phyloP scores from a whole-genome alignment of 2,329 filamentous ascomycete genomes.

The Colletotrichum endophyticum region DNA sequence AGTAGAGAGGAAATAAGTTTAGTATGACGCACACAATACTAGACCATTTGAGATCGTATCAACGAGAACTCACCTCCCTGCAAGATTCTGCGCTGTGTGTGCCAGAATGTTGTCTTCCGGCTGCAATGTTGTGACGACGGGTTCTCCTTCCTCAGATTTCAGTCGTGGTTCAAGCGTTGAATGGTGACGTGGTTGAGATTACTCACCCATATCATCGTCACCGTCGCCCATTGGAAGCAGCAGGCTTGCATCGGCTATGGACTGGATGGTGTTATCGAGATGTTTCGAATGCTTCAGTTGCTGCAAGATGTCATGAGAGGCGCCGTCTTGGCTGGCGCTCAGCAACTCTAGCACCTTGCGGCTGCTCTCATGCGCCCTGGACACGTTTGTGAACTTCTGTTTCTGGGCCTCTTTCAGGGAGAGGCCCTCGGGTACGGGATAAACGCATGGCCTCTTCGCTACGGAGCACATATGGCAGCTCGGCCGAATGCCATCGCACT shows the following conservation, averaged over 20 bases:
- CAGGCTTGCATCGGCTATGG: background rate
- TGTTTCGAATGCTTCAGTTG: background rate
- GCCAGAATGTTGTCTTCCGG: too few species aligned
- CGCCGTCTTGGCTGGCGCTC: background rate
- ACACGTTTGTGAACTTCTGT: background rate
- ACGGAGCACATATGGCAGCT: background rate
- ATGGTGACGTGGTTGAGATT: fast-evolving
- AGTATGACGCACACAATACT: background rate
- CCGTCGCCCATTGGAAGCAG: background rate
- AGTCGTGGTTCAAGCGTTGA: too few species aligned
- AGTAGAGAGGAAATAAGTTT: background rate
- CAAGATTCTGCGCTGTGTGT: too few species aligned
- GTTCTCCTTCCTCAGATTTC: too few species aligned
- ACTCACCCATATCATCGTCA: background rate
- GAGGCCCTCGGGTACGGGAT: slow-evolving; percentile 6
- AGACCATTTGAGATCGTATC: too few species aligned
- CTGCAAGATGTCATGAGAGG: background rate
- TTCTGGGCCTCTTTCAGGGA: background rate
- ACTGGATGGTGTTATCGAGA: background rate
- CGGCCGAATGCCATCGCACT: background rate
- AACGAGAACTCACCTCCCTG: too few species aligned
- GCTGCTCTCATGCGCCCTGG: slow-evolving; percentile 1
- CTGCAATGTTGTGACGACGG: too few species aligned
- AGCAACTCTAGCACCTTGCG: background rate
- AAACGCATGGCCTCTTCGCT: background rate